Percentiles rank a stretch among this genome's conserved stretches.
These are phyloP conservation scores for Ceratobasidium sp. DNA, from an alignment of 1,284 basidiomycete species.

Conservation along the genomic window DNA sequence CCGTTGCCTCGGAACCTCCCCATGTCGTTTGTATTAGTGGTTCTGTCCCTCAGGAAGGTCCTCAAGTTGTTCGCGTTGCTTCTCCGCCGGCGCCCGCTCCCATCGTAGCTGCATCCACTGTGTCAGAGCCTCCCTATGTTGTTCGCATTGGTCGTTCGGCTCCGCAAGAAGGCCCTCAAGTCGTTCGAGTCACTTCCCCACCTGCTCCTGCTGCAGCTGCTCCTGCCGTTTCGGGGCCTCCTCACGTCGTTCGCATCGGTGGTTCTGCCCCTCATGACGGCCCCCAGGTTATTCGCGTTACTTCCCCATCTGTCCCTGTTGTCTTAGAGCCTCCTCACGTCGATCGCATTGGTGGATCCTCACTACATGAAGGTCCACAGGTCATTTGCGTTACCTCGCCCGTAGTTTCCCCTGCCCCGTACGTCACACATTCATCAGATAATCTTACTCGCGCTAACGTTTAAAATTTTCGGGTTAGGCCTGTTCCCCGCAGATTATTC, in stretches of 20 bases:
- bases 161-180: too few relatives aligned
- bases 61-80: conserved; percentile 17
- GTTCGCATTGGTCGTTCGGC: too few relatives aligned
- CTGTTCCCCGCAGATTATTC: conserved; percentile 32
- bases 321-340: neutral
- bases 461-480: neutral
- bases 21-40: conserved; percentile 3
- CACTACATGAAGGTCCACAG: too few relatives aligned
- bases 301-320: conserved; percentile 3
- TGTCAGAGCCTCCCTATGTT: neutral
- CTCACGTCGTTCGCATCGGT: conserved; percentile 7
- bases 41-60: neutral
- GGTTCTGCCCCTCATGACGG: neutral
- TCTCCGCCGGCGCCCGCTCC: too few relatives aligned
- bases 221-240: conserved; percentile 17
- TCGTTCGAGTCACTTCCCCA: too few relatives aligned
- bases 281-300: conserved; percentile 22
- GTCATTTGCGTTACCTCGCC: too few relatives aligned
- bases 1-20: conserved; percentile 18
- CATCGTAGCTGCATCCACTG: neutral
- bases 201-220: neutral
- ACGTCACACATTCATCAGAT: too few relatives aligned
- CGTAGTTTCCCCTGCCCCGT: too few relatives aligned
- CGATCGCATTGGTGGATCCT: conserved; percentile 38
- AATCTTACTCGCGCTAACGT: neutral